Evolutionary conservation across 2,329 filamentous ascomycete species (phyloP).

Genomic region (Trichoderma sp.): DNA sequence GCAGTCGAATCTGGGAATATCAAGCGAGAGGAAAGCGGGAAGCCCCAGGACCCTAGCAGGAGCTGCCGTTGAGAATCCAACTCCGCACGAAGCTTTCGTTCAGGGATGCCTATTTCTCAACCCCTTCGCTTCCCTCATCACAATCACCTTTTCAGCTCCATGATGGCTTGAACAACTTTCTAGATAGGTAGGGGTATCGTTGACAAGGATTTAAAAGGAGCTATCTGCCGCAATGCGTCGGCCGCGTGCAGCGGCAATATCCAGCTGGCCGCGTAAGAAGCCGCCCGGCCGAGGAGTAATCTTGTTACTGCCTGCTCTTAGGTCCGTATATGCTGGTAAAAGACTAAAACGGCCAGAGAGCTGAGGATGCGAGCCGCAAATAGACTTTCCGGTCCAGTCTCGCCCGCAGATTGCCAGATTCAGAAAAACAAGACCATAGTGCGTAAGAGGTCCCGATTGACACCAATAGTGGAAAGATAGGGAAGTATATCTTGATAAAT

Average conservation of each 20-base stretch:
- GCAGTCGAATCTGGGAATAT: constrained; percentile 9
- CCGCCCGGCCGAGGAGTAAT: not conserved
- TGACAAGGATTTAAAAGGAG: not conserved
- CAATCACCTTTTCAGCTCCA: not conserved
- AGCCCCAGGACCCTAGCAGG: not conserved
- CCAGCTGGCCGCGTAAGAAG: not conserved
- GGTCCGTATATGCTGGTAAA: not conserved
- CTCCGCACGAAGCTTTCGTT: not conserved
- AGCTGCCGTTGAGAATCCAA: not conserved
- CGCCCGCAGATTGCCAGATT: not conserved
- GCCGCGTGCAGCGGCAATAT: not conserved
- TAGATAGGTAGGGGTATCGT: not conserved
- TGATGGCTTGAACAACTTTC: not conserved
- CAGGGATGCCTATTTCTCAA: too few species aligned
- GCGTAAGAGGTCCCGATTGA: not conserved
- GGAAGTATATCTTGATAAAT: not conserved
- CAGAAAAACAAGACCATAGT: not conserved
- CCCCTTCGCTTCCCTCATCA: not conserved
- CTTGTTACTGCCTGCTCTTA: not conserved
- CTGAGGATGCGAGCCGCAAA: not conserved
- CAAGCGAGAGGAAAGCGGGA: constrained; percentile 15
- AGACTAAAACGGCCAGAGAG: not conserved
- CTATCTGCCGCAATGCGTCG: not conserved
- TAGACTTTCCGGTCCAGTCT: not conserved
- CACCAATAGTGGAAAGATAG: not conserved